Percentiles rank a stretch among this genome's conserved stretches.
Conservation (phyloP, 352 stramenopile species). For the Thalassiosira livingstoniorum region DNA sequence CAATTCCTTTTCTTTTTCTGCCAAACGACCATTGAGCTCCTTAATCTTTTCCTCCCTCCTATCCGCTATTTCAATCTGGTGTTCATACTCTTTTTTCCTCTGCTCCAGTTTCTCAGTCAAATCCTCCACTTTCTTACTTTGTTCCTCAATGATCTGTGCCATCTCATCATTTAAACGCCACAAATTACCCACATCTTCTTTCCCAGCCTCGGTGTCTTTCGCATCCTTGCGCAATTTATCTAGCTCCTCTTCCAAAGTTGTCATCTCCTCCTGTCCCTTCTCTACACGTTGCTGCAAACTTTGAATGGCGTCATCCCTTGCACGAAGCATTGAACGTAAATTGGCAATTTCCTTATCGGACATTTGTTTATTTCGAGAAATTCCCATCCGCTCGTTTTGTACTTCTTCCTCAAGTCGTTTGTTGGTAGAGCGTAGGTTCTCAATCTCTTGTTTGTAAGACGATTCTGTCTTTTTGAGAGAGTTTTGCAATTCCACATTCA, state of each 20-base stretch:
- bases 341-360: slow-evolving; percentile 39
- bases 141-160: slow-evolving; percentile 46
- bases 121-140: slow-evolving; percentile 44
- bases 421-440: neutral
- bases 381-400: neutral
- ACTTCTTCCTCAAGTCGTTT: neutral
- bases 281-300: slow-evolving; percentile 37
- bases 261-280: slow-evolving; percentile 33
- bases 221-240: slow-evolving; percentile 31
- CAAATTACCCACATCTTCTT: slow-evolving; percentile 25
- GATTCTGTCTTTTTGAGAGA: neutral
- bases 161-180: slow-evolving; percentile 54
- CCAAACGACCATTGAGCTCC: slow-evolving; percentile 9
- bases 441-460: neutral
- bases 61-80: slow-evolving; percentile 18
- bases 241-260: slow-evolving; percentile 43
- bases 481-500: neutral
- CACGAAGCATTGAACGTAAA: slow-evolving; percentile 42
- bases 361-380: slow-evolving; percentile 11
- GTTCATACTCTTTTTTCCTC: slow-evolving; percentile 33
- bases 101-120: slow-evolving; percentile 39
- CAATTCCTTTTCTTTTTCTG: slow-evolving; percentile 26
- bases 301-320: slow-evolving; percentile 54
- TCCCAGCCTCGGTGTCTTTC: slow-evolving; percentile 1
- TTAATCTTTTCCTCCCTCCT: slow-evolving; percentile 35